Evolutionary conservation across 2,329 filamentous ascomycete genomes (phyloP), one percentile per base, ranked within the genome.

Genomic region (Penicillium sp.): DNA sequence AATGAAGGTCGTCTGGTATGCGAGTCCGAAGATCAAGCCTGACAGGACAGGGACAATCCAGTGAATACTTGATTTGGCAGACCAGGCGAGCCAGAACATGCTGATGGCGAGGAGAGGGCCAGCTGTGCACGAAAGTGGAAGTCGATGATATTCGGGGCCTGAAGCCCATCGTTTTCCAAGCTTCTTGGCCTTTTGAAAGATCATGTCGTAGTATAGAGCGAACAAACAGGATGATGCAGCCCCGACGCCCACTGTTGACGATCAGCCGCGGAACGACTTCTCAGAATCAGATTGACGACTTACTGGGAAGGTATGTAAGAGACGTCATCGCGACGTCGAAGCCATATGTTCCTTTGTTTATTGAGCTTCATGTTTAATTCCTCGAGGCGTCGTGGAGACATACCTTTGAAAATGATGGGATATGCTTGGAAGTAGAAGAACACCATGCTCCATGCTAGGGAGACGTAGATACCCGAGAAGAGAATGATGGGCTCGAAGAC

Each of bases 381-480:
- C 1, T 5, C 0, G 3, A 3, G 5, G 10, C 35, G 0, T 4
- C 14, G 1, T n/a, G 14, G n/a, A 16, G 28, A 43, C 53, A 13
- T 65, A 72, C 72, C 69, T 60, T 84, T 79, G 73, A 91, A 93
- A 64, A 92, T 89, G 61, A 88, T 81, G 1, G 87, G 87, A 72
- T 89, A 93, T 2, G 89, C 88, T 73, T 92, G 87, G 68, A 94
- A 92, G 71, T 87, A 92, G 77, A 93, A 90, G 80, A 87, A 88
- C 63, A 88, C 85, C 61, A 88, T 83, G 3, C 81, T 84, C 71
- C 92, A 93, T 37, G 87, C 83, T 30, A 93, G 80, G 37, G 90
- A 87, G 11, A 93, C 80, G 74, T 92, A 93, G 70, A 85, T 71
- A 73, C 88, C 92, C 1, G 84, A 86, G 52, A 87, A 88, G 26